Evolutionary conservation across 2,329 filamentous ascomycete species (phyloP).

Genomic region (Zalaria obscura): DNA sequence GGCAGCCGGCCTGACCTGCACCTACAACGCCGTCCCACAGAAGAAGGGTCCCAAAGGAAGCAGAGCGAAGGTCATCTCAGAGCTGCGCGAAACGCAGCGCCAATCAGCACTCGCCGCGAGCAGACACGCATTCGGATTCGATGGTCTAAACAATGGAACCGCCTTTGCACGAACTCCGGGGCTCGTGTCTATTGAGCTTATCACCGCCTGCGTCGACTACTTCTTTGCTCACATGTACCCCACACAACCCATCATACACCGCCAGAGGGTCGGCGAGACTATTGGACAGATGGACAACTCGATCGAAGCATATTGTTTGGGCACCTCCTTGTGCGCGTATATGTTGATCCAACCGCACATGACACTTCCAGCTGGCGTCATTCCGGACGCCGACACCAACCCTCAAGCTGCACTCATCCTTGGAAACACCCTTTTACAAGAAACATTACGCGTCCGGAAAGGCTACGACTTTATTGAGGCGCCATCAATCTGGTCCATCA

Average conservation of each 20-base stretch:
- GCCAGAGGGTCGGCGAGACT: conserved; percentile 35
- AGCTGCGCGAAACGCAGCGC: conserved; percentile 40
- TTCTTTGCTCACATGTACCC: conserved; percentile 50
- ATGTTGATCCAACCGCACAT: conserved; percentile 36
- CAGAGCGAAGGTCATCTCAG: conserved; percentile 48
- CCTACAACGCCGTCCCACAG: conserved; percentile 49
- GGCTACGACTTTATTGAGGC: conserved; percentile 44
- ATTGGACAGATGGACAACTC: conserved; percentile 36
- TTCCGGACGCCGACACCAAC: conserved; percentile 32
- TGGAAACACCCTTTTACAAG: conserved; percentile 43
- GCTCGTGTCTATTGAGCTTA: conserved; percentile 35
- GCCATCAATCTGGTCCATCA: conserved; percentile 39
- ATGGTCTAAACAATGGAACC: conserved; percentile 25
- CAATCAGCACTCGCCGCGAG: conserved; percentile 27
- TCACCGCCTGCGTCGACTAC: conserved; percentile 42
- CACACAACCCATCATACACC: conserved; percentile 47
- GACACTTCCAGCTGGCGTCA: conserved; percentile 22
- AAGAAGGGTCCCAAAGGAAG: conserved; percentile 51
- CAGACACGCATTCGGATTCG: conserved; percentile 19
- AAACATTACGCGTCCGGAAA: conserved; percentile 42
- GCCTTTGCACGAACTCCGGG: conserved; percentile 32
- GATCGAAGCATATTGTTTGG: conserved; percentile 43
- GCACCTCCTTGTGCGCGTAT: conserved; percentile 36
- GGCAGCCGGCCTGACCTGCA: conserved; percentile 45
- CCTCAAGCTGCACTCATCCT: conserved; percentile 28